Conservation (phyloP, 2,329 filamentous ascomycete genomes). For the Ilyonectria sp. region DNA sequence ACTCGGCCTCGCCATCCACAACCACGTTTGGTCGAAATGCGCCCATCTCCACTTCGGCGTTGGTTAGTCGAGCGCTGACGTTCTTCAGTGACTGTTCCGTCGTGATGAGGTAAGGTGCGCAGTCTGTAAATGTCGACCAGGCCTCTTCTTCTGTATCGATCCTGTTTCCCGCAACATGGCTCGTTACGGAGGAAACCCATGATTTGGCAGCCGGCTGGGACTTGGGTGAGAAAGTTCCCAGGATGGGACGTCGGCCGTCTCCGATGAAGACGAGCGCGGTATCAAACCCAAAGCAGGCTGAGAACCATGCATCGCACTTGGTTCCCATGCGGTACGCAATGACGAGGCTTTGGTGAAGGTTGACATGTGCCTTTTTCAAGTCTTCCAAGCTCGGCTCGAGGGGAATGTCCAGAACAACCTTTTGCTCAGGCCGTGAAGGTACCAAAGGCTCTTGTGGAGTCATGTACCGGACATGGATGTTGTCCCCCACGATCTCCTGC, state of each 20-base stretch:
- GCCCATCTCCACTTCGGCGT: conserved; percentile 70
- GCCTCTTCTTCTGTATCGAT: conserved; percentile 54
- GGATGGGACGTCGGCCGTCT: conserved; percentile 69
- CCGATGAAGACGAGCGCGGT: conserved; percentile 77
- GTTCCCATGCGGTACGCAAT: conserved; percentile 75
- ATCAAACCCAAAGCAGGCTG: conserved; percentile 73
- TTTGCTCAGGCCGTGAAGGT: conserved; percentile 53
- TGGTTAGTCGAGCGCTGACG: conserved; percentile 71
- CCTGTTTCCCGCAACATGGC: conserved; percentile 48
- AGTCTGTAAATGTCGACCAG: conserved; percentile 80
- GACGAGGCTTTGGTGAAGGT: conserved; percentile 72
- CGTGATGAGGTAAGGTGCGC: conserved; percentile 81
- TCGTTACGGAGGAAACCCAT: conserved; percentile 56
- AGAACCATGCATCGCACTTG: conserved; percentile 77
- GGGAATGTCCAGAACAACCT: conserved; percentile 66
- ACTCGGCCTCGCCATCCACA: conserved; percentile 71
- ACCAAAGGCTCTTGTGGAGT: conserved; percentile 57
- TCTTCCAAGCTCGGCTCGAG: conserved; percentile 65
- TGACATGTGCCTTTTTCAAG: conserved; percentile 66
- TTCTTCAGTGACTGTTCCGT: conserved; percentile 79
- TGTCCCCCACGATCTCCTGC: conserved; percentile 64
- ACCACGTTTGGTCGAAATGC: conserved; percentile 84
- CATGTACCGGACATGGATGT: conserved; percentile 61
- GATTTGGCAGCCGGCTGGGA: conserved; percentile 42
- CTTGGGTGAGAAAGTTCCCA: conserved; percentile 69